Base-by-base conservation (phyloP, 805 yeast genomes). In the Metahyphopichia silvanorum region DNA sequence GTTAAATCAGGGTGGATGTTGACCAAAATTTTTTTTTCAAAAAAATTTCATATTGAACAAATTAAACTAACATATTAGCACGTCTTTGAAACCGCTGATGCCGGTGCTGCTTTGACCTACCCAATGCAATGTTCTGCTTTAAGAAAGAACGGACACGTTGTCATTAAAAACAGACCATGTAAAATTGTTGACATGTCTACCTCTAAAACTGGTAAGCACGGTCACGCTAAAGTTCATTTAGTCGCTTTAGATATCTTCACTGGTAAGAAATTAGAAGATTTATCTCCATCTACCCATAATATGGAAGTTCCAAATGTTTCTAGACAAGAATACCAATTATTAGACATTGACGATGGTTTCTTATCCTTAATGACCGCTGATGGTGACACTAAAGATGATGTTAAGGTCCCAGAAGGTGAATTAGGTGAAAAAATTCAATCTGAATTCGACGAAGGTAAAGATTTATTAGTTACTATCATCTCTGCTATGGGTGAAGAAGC, bases 151-250 rank as follows among this genome's bases (percentile, higher is more conserved):
- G 98, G 98, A 65, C 94, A 86, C 82, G 98, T 93, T 67, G 94
- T 82, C 57, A 93, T 91, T 77, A 93, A 93, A 80, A 78, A 86
- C 63, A 94, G 98, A 82, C 98, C 98, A 69, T 93, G 98, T 82
- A 93, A 93, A 83, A 93, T 93, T 72, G 95, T 93, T 60, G 98
- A 93, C 71, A 93, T 93, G 98, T 93, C 98, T 46, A 93, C 98
- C 65, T 93, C 98, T 63, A 93, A 93, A 85, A 93, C 98, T 58
- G 98, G 98, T 77, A 93, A 93, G 97, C 98, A 93, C 85, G 98
- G 98, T 78, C 98, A 93, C 93, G 98, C 98, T 70, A 93, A 93
- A 82, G 98, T 93, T 72, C 98, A 93, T 76, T 81, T 93, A 76
- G 98, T 93, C 53, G 98, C 98, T 66, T 82, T 86, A 59, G 98